Percentiles rank a stretch among this genome's conserved stretches.
phyloP scores from a whole-genome alignment of 345 rosid species.

The Rhizophora apiculata region DNA sequence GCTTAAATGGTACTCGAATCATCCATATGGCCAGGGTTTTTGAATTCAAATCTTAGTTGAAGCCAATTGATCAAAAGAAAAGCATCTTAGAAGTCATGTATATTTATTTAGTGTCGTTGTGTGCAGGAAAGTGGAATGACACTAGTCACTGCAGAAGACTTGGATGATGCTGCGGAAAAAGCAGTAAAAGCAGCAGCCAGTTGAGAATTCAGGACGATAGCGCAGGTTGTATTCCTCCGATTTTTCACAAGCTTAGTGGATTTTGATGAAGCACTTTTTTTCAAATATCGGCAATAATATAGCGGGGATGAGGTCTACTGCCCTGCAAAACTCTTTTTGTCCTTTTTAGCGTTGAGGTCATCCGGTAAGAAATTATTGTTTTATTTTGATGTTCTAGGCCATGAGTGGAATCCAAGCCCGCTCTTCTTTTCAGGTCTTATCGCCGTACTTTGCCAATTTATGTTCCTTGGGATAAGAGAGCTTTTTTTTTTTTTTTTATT shows the following conservation, averaged over 20 bases:
- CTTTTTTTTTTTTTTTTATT: too few relatives aligned
- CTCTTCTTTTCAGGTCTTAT: not conserved
- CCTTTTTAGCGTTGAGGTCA: not conserved
- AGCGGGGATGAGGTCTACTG: slow-evolving; percentile 1
- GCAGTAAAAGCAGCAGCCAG: slow-evolving; percentile 53
- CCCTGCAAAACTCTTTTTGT: not conserved
- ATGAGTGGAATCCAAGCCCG: not conserved
- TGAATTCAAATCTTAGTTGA: too few relatives aligned
- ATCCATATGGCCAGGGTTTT: too few relatives aligned
- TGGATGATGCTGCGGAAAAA: slow-evolving; percentile 98
- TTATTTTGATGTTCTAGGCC: not conserved
- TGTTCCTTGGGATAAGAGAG: too few relatives aligned
- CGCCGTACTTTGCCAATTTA: not conserved
- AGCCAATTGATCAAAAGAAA: too few relatives aligned
- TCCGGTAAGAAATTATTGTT: not conserved
- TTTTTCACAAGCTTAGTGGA: not conserved
- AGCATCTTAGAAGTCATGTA: too few relatives aligned
- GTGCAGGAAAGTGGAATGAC: slow-evolving; percentile 91
- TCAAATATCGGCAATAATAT: slow-evolving; percentile 12
- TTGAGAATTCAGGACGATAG: slow-evolving; percentile 1
- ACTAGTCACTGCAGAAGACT: slow-evolving; percentile 85
- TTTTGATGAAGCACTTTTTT: slow-evolving; percentile 4
- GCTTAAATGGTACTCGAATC: too few relatives aligned
- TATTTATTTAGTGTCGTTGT: not conserved
- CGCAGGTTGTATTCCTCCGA: not conserved